Evolutionary conservation across 2,329 filamentous ascomycete genomes (phyloP), one percentile per base, ranked within the genome.

Genomic region (Sordariomycetes sp.): DNA sequence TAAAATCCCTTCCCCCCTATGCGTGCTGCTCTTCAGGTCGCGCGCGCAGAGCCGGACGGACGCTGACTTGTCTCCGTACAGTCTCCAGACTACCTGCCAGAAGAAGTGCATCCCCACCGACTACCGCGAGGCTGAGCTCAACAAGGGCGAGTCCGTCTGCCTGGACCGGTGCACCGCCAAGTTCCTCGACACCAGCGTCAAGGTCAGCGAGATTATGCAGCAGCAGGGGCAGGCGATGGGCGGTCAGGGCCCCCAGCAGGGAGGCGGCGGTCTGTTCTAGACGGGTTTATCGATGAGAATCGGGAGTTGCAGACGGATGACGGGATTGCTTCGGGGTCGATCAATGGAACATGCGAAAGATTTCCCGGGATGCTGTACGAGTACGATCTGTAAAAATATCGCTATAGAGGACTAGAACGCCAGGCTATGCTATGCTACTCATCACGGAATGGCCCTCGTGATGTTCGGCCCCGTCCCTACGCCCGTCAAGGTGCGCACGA

Each of bases 61-160:
- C n/a, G n/a, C n/a, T n/a, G n/a, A n/a, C n/a, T n/a, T n/a, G n/a
- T n/a, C n/a, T n/a, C n/a, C n/a, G n/a, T n/a, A n/a, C 47, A 93
- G 87, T 43, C 75, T 96, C 43, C 81, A 86, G 53, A 79, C 86
- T 62, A 84, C 86, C 42, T 98, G 92, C 76, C 79, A 84, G 47
- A 79, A 82, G 58, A 98, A 98, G 71, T 98, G 92, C 66, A 76
- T 98, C 48, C 90, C 90, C 42, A 72, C 68, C 53, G 79, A 90
- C 51, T 98, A 96, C 77, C 86, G 87, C 59, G 92, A 98, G 69
- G 79, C 76, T 59, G 90, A 98, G 50, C 79, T 98, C 53, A 94
- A 95, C 77, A 98, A 98, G 70, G 93, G 88, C 72, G 92, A 98
- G 66, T 87, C 83, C 48, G 92, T 98, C 50, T 98, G 93, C 69